Evolutionary conservation across 345 rosid species (phyloP).

Genomic region (Populus simonii): DNA sequence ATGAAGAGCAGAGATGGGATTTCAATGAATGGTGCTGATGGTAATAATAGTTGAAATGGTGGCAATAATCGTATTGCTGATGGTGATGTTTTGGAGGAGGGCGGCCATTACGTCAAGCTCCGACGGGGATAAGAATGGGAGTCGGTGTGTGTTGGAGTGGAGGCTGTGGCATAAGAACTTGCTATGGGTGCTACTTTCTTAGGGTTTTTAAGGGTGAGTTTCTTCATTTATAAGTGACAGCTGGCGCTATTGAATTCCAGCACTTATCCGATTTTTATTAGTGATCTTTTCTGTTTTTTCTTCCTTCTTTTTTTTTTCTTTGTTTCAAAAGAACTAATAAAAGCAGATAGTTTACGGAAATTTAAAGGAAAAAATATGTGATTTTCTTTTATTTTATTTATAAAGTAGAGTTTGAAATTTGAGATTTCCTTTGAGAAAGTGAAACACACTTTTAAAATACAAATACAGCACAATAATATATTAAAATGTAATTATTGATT

Average conservation of each 20-base stretch:
- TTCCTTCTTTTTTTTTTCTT: neutral
- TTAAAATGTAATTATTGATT: neutral
- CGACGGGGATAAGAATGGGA: neutral
- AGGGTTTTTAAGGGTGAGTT: conserved; percentile 15
- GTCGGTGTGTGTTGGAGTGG: neutral
- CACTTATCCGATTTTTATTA: neutral
- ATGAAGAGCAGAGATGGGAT: neutral
- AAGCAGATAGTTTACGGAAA: neutral
- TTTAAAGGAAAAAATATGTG: no score
- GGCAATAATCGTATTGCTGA: neutral
- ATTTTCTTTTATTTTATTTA: no score
- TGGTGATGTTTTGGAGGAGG: neutral
- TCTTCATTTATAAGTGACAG: conserved; percentile 7
- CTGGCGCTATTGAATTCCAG: neutral
- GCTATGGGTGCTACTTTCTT: neutral
- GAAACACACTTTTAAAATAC: no score
- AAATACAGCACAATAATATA: no score
- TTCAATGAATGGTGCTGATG: neutral
- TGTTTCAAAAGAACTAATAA: neutral
- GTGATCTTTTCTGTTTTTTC: neutral
- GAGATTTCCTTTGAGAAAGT: no score
- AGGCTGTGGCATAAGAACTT: neutral
- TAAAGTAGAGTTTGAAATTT: no score
- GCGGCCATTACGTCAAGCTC: neutral
- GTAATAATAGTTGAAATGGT: neutral